Base-by-base conservation (phyloP, 106 monocot species). In the Dendrobium catenatum region DNA sequence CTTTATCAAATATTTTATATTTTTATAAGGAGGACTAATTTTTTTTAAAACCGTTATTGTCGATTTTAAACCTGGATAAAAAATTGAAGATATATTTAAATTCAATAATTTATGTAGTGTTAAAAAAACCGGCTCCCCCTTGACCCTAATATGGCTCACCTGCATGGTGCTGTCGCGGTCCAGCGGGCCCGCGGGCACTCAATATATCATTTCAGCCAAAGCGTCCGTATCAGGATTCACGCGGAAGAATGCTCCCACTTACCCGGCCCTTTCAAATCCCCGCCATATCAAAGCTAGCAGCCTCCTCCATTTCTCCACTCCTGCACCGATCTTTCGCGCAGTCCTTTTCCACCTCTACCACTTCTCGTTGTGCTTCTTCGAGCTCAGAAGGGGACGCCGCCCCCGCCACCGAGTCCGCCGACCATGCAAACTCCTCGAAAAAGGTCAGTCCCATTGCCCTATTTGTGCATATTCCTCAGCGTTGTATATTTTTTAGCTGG, bases 261-360 rank as follows among this genome's bases (percentile, higher is more conserved):
- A 15, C 49, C 48, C 74, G 74, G 9, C 49, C 76, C 27, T 76
- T 76, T 20, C 76, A 49, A 76, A 76, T 47, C 76, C 49, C 51
- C 11, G 20, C 24, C 13, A 49, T 76, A 2, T 76, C 76, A 47
- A 76, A 76, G 26, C 26, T 49, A 6, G 22, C 42, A 16, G 76
- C 4, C 6, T 26, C 76, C 11, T 47, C 76, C 49, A 76, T 76
- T 7, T 22, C 49, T 27, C 76, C n/a, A 10, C 47, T 74, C 42
- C 18, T 76, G 9, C 13, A 49, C 47, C 27, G 76, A 26, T 27
- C 48, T 42, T 49, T 76, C 76, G 16, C 24, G 42, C 24, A 29
- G 11, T 9, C 47, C 49, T 5, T 26, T 6, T n/a, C 47, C 27
- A 42, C 27, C 24, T 49, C 42, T 49, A 5, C 15, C 27, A 49